Conservation (phyloP, 805 yeast species). For the Pichia gijzeniarum region DNA sequence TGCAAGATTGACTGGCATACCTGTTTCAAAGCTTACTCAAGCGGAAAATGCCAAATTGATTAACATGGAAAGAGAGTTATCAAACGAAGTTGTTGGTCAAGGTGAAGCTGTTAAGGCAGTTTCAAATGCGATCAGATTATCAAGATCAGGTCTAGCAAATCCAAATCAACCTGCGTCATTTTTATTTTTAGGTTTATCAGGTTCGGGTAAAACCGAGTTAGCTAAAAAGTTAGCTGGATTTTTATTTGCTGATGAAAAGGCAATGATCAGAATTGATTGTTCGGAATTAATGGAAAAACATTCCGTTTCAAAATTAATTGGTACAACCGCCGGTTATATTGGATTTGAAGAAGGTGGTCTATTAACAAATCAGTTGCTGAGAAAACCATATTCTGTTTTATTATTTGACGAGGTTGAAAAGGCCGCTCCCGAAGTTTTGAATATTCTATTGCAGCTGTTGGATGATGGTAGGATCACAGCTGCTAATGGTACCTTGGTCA, state of each 20-base stretch:
- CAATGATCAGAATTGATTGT: conserved; percentile 96
- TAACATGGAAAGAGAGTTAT: conserved; percentile 84
- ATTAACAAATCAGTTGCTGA: conserved; percentile 82
- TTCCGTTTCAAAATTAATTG: conserved; percentile 89
- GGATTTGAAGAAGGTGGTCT: conserved; percentile 98
- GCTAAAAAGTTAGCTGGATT: conserved; percentile 97
- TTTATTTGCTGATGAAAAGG: conserved; percentile 91
- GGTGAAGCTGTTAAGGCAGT: conserved; percentile 94
- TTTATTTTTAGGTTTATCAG: conserved; percentile 89
- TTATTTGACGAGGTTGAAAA: conserved; percentile 97
- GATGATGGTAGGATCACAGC: conserved; percentile 97
- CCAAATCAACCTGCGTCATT: conserved; percentile 97
- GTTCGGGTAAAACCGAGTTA: conserved; percentile 97
- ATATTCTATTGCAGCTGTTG: conserved; percentile 82
- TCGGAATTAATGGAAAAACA: conserved; percentile 94
- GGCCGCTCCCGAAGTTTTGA: conserved; percentile 96
- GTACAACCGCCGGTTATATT: conserved; percentile 96
- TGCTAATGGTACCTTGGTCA: conserved; percentile 87
- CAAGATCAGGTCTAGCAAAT: conserved; percentile 91
- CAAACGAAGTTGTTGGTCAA: conserved; percentile 89
- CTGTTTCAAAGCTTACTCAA: conserved; percentile 88
- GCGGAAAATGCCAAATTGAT: conserved; percentile 92
- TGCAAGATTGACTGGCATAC: conserved; percentile 94
- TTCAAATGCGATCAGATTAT: conserved; percentile 86
- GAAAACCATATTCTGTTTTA: conserved; percentile 94